These are phyloP conservation scores for Takashimella koratensis DNA, from an alignment of 1,284 basidiomycete species.

Conservation along the genomic window DNA sequence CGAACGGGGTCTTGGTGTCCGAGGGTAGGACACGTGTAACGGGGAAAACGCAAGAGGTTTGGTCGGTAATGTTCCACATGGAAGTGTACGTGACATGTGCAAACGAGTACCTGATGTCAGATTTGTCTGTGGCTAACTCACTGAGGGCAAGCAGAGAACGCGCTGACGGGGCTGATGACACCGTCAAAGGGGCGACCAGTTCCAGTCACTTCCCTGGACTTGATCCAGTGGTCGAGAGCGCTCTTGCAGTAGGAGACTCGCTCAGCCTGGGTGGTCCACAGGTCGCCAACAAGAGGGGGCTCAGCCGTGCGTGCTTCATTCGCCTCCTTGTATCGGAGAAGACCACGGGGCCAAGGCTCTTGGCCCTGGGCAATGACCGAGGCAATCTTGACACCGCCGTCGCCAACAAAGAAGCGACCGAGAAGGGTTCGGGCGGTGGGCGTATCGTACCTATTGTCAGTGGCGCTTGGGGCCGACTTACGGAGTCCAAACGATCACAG, in stretches of 20 bases:
- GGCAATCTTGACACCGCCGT: slow-evolving; percentile 40
- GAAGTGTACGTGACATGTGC: slow-evolving; percentile 36
- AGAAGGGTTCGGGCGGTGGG: slow-evolving; percentile 19
- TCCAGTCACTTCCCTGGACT: slow-evolving; percentile 22
- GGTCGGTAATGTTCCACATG: slow-evolving; percentile 40
- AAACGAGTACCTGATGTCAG: slow-evolving; percentile 16
- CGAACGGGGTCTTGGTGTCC: slow-evolving; percentile 47
- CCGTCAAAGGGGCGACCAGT: slow-evolving; percentile 41
- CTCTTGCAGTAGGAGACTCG: slow-evolving; percentile 28
- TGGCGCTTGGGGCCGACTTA: background rate
- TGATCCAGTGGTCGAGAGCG: slow-evolving; percentile 34
- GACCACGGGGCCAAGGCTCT: slow-evolving; percentile 34
- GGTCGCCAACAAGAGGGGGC: slow-evolving; percentile 24
- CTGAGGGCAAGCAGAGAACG: slow-evolving; percentile 28
- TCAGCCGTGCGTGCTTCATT: slow-evolving; percentile 8
- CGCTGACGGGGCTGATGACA: slow-evolving; percentile 31
- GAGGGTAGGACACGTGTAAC: slow-evolving; percentile 58
- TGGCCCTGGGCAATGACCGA: slow-evolving; percentile 17
- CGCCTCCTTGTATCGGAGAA: slow-evolving; percentile 21
- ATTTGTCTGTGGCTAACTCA: slow-evolving; percentile 5
- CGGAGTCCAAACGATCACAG: slow-evolving; percentile 50
- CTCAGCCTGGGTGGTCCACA: slow-evolving; percentile 34
- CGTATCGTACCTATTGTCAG: slow-evolving; percentile 15
- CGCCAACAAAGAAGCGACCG: slow-evolving; percentile 33
- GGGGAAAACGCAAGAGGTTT: slow-evolving; percentile 58